Evolutionary conservation across 306 rosid genomes (phyloP), one percentile per base, ranked within the genome.

Genomic region (Vachellia pachyceras): DNA sequence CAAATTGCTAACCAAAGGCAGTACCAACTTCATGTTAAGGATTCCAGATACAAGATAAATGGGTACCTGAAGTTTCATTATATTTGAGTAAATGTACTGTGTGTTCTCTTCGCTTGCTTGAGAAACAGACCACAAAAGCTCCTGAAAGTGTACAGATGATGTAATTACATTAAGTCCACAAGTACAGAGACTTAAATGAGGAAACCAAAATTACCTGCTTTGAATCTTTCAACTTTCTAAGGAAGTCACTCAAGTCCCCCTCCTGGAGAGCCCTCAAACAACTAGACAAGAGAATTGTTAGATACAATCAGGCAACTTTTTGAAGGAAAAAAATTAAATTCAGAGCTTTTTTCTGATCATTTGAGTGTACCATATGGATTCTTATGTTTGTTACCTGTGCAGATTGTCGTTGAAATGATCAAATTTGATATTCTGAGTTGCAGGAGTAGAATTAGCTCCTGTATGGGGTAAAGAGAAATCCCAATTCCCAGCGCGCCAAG

Each of bases 401-500:
- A 94, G 80, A 87, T 86, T 89, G 86, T 90, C 92, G 85, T 94
- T 92, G 74, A 92, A 94, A 87, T 84, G 92, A 39, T 85, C 83
- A 80, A 75, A 83, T 87, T 83, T 83, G 78, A 81, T 77, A 73
- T 87, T 77, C 77, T 58, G 80, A 80, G 85, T 85, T 36, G 76
- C 42, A 72, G 85, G 71, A 58, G 78, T 55, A 80, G 89, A 81
- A 77, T 80, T 84, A 73, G 84, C 79, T 69, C 86, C 92, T 6
- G 76, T 69, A 77, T 82, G 69, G 46, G 91, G 90, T 80, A 90
- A 78, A 73, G 95, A 89, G 82, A 94, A 94, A 82, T 94, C 97
- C 98, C 98, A 94, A 83, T 94, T 91, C 82, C 95, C 98, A 23
- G 97, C 86, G 65, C 95, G 97, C 98, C 98, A 92, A 35, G 98